A percentile compares a stretch with the other conserved stretches of the same genome.
Evolutionary conservation across 2,329 filamentous ascomycete species (phyloP).

Genomic region (Phoma sp.): DNA sequence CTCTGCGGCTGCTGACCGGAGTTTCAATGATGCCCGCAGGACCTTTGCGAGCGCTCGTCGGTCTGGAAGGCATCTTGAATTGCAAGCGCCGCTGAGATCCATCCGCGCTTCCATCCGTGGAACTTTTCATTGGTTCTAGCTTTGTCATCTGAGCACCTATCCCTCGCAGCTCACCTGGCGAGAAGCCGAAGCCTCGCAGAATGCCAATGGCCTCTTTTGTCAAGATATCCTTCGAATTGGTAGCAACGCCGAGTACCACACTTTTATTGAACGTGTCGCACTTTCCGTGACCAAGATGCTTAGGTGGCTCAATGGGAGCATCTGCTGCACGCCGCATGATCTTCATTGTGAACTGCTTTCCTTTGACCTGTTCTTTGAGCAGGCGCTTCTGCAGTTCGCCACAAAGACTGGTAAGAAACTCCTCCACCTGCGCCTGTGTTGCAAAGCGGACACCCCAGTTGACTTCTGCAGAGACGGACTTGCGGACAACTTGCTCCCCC

Average conservation of each 20-base stretch:
- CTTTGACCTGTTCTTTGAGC: conserved; percentile 82
- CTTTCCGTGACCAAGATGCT: conserved; percentile 92
- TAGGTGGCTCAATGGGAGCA: conserved; percentile 87
- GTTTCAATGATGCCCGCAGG: conserved; percentile 3
- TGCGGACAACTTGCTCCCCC: conserved; percentile 82
- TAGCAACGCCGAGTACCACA: conserved; percentile 79
- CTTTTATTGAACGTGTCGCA: conserved; percentile 96
- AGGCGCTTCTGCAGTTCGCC: conserved; percentile 83
- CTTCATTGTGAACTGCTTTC: conserved; percentile 88
- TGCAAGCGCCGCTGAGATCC: conserved; percentile 80
- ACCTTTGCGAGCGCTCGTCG: conserved; percentile 26
- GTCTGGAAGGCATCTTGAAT: conserved; percentile 62
- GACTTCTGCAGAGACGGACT: conserved; percentile 95
- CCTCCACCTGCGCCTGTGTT: conserved; percentile 88
- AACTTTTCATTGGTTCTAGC: conserved; percentile 76
- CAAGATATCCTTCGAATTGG: conserved; percentile 73
- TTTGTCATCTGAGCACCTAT: conserved; percentile 94
- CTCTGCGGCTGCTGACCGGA: conserved; percentile 4
- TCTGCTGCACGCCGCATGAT: conserved; percentile 88
- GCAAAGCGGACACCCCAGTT: conserved; percentile 98
- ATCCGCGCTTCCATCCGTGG: conserved; percentile 60
- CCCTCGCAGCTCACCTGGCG: conserved; percentile 89
- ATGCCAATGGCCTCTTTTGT: conserved; percentile 86
- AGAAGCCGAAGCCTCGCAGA: conserved; percentile 79
- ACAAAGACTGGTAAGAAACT: conserved; percentile 85